A percentile compares a stretch with the other conserved stretches of the same genome.
These are phyloP conservation scores for Rhodotorula sp. DNA, from an alignment of 1,284 basidiomycete species.

Conservation along the genomic window DNA sequence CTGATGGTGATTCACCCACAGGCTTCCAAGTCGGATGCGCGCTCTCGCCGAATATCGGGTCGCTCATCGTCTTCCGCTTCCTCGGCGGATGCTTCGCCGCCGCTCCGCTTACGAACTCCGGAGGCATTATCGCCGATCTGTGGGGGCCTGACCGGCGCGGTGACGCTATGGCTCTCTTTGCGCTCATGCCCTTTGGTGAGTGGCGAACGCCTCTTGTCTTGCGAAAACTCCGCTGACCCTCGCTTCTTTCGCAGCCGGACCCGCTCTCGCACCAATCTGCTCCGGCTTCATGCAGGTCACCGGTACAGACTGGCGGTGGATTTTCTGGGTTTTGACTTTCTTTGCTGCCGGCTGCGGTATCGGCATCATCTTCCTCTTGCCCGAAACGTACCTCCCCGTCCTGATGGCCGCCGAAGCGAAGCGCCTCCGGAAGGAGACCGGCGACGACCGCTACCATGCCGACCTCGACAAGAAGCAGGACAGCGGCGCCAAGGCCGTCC, in stretches of 20 bases:
- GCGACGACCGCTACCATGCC: slow-evolving; percentile 63
- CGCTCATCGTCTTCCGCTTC: slow-evolving; percentile 67
- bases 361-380: slow-evolving; percentile 63
- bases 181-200: slow-evolving; percentile 59
- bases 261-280: slow-evolving; percentile 62
- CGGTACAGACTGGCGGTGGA: slow-evolving; percentile 63
- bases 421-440: slow-evolving; percentile 60
- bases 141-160: slow-evolving; percentile 70
- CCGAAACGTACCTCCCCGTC: slow-evolving; percentile 53
- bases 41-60: slow-evolving; percentile 58
- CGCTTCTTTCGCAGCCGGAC: slow-evolving; percentile 48
- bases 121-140: slow-evolving; percentile 50
- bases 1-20: neutral
- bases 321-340: slow-evolving; percentile 68
- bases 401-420: slow-evolving; percentile 59
- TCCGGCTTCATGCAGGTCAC: slow-evolving; percentile 59
- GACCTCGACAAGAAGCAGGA: slow-evolving; percentile 48
- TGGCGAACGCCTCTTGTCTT: too few relatives aligned
- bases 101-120: slow-evolving; percentile 47
- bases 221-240: too few relatives aligned
- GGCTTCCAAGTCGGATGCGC: slow-evolving; percentile 3
- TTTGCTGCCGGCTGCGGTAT: slow-evolving; percentile 55
- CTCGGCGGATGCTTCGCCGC: slow-evolving; percentile 62
- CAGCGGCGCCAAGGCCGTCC: slow-evolving; percentile 45
- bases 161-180: slow-evolving; percentile 67